Evolutionary conservation across 1,139 yeast species (phyloP), one percentile per base, ranked within the genome.

Genomic region (Protomyces arabidopsidicola): DNA sequence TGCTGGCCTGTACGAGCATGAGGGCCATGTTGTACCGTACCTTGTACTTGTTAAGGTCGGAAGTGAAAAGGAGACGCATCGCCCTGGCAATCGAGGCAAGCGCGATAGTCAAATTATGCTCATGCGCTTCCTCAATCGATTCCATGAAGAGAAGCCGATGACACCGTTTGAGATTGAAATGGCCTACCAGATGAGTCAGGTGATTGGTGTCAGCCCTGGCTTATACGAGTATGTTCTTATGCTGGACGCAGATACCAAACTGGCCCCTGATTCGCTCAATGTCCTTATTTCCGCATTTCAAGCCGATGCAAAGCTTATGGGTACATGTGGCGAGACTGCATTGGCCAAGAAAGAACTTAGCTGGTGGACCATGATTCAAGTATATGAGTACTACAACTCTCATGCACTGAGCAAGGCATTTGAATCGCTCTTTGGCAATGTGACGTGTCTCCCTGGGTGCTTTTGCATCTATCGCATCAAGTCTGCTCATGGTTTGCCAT

Each of bases 221-320:
- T 72, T 72, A 65, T 78, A 78, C 67, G 79, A 76, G 67, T 77
- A 71, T 66, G 63, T 78, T 61, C 70, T 78, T 67, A 79, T 76
- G 67, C 79, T 78, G 31, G 81, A 77, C 70, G 80, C 80, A 35
- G 80, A 77, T 69, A 77, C 80, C 1, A 72, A 74, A 67, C 79
- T 77, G 8, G 71, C 72, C 3, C 74, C 72, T 1, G 78, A 76
- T 45, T 73, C 79, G 27, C 71, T 76, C 10, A 68, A 73, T 36
- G 76, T 75, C 63, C 69, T 77, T 66, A 73, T 75, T 22, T 74
- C 78, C 3, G 67, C 75, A 12, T 70, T 76, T 73, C 73, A 74
- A 10, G 70, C 72, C 16, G 78, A 77, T 63, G 72, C 73, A 36
- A 72, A 73, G 50, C 71, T 77, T 39, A 78, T 75, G 59, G 80